Conservation (phyloP, 2,329 filamentous ascomycete genomes). For the Ophiostoma australiae region DNA sequence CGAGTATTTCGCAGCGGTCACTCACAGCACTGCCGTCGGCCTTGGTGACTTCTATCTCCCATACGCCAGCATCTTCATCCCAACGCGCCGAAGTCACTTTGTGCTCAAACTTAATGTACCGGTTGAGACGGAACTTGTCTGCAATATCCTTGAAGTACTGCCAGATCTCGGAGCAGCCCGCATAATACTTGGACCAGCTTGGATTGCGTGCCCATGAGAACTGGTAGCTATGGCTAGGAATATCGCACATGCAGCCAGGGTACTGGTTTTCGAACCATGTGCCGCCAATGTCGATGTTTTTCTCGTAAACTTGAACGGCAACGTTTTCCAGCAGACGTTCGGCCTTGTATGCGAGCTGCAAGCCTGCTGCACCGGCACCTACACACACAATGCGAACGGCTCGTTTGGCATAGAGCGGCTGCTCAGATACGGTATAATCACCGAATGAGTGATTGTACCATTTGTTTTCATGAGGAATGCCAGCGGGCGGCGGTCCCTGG, state of each 20-base stretch:
- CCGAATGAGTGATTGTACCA: slow-evolving; percentile 21
- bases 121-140: slow-evolving; percentile 34
- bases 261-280: slow-evolving; percentile 59
- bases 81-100: slow-evolving; percentile 33
- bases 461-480: slow-evolving; percentile 14
- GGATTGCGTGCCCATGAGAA: slow-evolving; percentile 52
- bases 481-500: not conserved
- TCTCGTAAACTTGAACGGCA: slow-evolving; percentile 52
- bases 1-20: slow-evolving; percentile 26
- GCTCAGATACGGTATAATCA: slow-evolving; percentile 14
- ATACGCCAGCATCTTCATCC: slow-evolving; percentile 40
- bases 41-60: slow-evolving; percentile 31
- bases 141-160: slow-evolving; percentile 35
- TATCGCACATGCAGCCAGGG: slow-evolving; percentile 52
- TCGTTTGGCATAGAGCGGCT: slow-evolving; percentile 20
- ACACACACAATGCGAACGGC: slow-evolving; percentile 34
- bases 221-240: slow-evolving; percentile 57
- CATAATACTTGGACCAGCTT: slow-evolving; percentile 34
- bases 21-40: slow-evolving; percentile 26
- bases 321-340: slow-evolving; percentile 35
- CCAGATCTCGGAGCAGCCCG: slow-evolving; percentile 28
- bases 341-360: slow-evolving; percentile 23
- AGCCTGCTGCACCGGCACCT: slow-evolving; percentile 18
- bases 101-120: slow-evolving; percentile 40
- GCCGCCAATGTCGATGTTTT: slow-evolving; percentile 51